These are phyloP conservation scores for Trametes meyenii DNA, from an alignment of 768 basidiomycete genomes.

Conservation along the genomic window DNA sequence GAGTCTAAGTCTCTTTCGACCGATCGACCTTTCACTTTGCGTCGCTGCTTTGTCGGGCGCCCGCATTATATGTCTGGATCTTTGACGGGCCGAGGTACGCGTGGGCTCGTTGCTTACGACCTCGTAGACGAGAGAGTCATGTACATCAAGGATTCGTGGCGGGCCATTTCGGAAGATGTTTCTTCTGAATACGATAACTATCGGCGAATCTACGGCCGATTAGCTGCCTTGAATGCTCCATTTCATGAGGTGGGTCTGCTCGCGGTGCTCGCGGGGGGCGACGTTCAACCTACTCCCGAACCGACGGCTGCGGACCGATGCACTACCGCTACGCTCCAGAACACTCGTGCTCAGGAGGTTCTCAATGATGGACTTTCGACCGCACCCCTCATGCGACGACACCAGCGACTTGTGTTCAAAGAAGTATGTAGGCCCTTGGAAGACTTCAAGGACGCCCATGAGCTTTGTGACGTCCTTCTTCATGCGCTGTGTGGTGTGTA, in stretches of 20 bases:
- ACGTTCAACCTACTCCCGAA: background rate
- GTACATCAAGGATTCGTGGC: background rate
- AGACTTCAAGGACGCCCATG: background rate
- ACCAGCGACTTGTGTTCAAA: background rate
- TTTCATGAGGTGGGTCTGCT: background rate
- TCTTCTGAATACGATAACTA: background rate
- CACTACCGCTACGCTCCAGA: background rate
- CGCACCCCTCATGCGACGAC: background rate
- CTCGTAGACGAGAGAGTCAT: background rate
- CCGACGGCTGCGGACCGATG: background rate
- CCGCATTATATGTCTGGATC: background rate
- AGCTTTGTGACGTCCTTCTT: background rate
- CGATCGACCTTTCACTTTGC: background rate
- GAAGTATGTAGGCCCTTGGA: background rate
- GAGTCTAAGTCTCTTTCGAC: background rate
- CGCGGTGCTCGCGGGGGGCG: background rate
- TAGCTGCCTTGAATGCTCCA: too few species aligned
- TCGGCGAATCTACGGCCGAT: background rate
- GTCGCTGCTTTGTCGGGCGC: background rate
- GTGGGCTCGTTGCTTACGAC: background rate
- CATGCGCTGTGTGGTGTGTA: background rate
- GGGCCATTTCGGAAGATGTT: background rate
- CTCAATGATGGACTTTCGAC: background rate
- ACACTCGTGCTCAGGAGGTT: background rate
- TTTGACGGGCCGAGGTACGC: background rate